Evolutionary conservation across 805 yeast species (phyloP), one percentile per base, ranked within the genome.

Genomic region (Allodekkera sacchari): DNA sequence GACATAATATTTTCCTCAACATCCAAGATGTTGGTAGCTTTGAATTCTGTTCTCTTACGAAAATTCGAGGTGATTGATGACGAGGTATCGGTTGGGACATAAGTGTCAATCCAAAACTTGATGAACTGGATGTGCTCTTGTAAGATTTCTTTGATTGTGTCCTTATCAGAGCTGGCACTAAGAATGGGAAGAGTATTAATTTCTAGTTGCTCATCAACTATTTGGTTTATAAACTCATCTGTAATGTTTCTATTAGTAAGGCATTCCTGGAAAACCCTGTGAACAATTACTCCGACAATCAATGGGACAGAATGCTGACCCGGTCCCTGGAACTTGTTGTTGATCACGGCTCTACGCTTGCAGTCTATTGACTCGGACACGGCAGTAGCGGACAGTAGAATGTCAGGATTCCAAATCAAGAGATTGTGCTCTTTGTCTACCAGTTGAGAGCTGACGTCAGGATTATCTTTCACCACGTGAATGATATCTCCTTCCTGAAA

Each of bases 1-100:
- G 96, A 84, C 85, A 94, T 77, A 10, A 92, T 78, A 44, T 77
- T 82, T 47, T 92, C 96, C 54, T 92, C 99, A 7, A 84, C 73
- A 47, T 83, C 95, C 21, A 84, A 60, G 7, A 87, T 70, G 35
- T 78, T 75, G 11, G 72, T 62, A 0, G 82, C 74, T 0, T 78
- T 63, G 25, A 77, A 61, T 8, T 57, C 57, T 1, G 69, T 52
- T 10, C 56, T 52, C 15, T 26, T 21, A 6, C 33, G 40, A 12
- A 33, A 42, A 4, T 20, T 29, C 3, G 37, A 17, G 10, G 21
- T 25, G 3, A 25, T 18, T 12, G 14, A 18, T 6, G 35, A 17
- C 11, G 33, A 30, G 4, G 37, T 15, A 5, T 26, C 29, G 3
- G 22, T 14, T 22, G 39, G 45, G 34, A 34, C 63, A 47, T 66